phyloP scores from a whole-genome alignment of 306 rosid genomes.

The Fragaria nilgerrensis region DNA sequence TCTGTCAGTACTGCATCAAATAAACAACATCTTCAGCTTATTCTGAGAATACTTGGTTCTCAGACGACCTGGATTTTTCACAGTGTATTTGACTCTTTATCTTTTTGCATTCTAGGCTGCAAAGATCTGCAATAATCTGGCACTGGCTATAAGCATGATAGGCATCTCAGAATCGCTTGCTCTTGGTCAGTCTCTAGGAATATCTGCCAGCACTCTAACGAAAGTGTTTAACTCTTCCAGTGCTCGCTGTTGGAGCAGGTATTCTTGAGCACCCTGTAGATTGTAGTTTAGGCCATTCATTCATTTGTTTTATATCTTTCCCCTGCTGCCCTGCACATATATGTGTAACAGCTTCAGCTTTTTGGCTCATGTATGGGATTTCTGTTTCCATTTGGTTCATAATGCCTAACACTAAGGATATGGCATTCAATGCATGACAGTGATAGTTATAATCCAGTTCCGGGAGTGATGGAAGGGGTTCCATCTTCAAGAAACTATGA shows the following conservation, averaged over 20 bases:
- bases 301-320: neutral
- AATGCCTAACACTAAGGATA: neutral
- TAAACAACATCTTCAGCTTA: neutral
- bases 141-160: slow-evolving; percentile 93
- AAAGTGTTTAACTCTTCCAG: slow-evolving; percentile 85
- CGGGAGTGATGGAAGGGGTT: slow-evolving; percentile 87
- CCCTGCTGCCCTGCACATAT: neutral
- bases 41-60: neutral
- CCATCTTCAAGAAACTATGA: slow-evolving; percentile 84
- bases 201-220: slow-evolving; percentile 70
- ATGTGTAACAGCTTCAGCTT: neutral
- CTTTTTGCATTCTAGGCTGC: slow-evolving; percentile 63
- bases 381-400: neutral
- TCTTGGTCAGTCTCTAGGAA: slow-evolving; percentile 86
- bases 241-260: slow-evolving; percentile 99
- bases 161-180: slow-evolving; percentile 96
- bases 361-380: neutral
- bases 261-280: neutral
- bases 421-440: slow-evolving; percentile 38
- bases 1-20: slow-evolving; percentile 3
- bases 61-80: slow-evolving; percentile 1
- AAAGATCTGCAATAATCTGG: slow-evolving; percentile 88
- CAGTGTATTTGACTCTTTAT: slow-evolving; percentile 5
- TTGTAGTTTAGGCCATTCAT: neutral
- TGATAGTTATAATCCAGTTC: slow-evolving; percentile 93